Evolutionary conservation across 2,329 filamentous ascomycete species (phyloP), one percentile per base, ranked within the genome.

Genomic region (Epichloe coenophiala): DNA sequence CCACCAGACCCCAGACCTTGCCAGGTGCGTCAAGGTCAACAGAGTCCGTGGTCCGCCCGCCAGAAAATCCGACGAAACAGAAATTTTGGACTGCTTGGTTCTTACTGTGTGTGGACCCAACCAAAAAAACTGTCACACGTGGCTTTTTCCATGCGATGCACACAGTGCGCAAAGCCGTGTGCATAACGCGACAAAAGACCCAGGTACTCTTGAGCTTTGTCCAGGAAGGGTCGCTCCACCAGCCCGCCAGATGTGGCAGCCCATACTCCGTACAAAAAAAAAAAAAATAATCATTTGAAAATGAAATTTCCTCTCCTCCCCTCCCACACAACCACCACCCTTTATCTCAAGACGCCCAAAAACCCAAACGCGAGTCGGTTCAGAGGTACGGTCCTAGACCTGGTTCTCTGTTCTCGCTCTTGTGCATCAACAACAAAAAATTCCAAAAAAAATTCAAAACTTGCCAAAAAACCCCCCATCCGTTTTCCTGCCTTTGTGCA

Each of bases 391-490:
- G 70, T 71, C 68, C 66, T 73, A 73, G 74, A 76, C 71, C 74
- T 74, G 70, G 65, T 71, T 75, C 72, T 76, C 73, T 80, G 75
- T 75, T 73, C 76, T 76, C 73, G 69, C 71, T 72, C 73, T 70
- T 73, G 70, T 70, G 71, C 64, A 60, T 64, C 67, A 68, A 65
- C 66, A 65, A 68, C 64, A 71, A 69, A 69, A 77, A 76, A 76
- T 68, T 69, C 62, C 67, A 74, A 79, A 80, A 79, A 80, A 80
- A 81, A 61, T 63, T 69, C 70, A 74, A 77, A 80, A 79, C 69
- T 66, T 66, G 57, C 63, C 64, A 70, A 70, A 77, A 80, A 74
- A 70, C 80, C 81, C 75, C 71, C 75, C 70, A 69, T 73, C 54
- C 19, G 51, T 53, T 53, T 52, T 60, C 57, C 56, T 57, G 54